Evolutionary conservation across 1,284 basidiomycete genomes (phyloP).

Genomic region (Amylostereum areolatum): DNA sequence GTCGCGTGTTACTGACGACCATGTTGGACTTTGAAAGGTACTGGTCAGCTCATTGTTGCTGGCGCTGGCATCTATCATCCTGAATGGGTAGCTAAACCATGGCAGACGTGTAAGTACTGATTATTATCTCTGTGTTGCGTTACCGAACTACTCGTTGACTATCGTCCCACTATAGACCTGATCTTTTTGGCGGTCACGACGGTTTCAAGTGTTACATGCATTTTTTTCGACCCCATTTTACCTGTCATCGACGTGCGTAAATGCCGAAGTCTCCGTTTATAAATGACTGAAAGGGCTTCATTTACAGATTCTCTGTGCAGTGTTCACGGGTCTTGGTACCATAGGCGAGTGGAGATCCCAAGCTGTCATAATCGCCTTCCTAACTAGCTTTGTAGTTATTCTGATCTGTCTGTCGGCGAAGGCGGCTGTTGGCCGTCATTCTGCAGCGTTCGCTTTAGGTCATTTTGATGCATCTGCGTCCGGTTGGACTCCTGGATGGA

Average conservation of each 20-base stretch:
- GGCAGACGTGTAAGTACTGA: conserved; percentile 41
- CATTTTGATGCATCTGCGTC: conserved; percentile 44
- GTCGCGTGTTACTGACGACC: background rate
- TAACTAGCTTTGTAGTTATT: conserved; percentile 28
- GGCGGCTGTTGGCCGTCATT: conserved; percentile 40
- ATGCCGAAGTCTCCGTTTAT: background rate
- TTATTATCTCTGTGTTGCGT: background rate
- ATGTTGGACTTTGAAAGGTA: conserved; percentile 29
- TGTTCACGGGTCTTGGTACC: conserved; percentile 47
- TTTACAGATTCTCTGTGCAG: conserved; percentile 39
- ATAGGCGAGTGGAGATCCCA: conserved; percentile 27
- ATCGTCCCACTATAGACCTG: conserved; percentile 28
- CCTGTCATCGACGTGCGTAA: conserved; percentile 43
- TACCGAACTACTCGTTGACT: conserved; percentile 1
- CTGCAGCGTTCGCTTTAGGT: conserved; percentile 40
- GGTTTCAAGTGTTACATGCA: conserved; percentile 35
- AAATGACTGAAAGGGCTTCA: background rate
- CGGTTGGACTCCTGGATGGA: conserved; percentile 53
- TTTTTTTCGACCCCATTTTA: conserved; percentile 41
- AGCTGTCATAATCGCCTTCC: background rate
- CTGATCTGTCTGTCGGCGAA: conserved; percentile 42
- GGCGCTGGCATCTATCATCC: conserved; percentile 44
- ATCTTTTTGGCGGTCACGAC: conserved; percentile 43
- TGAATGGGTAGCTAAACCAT: conserved; percentile 40
- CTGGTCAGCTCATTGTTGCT: conserved; percentile 43